phyloP scores from a whole-genome alignment of 163 green algal species.

The Prototheca stagnorum region DNA sequence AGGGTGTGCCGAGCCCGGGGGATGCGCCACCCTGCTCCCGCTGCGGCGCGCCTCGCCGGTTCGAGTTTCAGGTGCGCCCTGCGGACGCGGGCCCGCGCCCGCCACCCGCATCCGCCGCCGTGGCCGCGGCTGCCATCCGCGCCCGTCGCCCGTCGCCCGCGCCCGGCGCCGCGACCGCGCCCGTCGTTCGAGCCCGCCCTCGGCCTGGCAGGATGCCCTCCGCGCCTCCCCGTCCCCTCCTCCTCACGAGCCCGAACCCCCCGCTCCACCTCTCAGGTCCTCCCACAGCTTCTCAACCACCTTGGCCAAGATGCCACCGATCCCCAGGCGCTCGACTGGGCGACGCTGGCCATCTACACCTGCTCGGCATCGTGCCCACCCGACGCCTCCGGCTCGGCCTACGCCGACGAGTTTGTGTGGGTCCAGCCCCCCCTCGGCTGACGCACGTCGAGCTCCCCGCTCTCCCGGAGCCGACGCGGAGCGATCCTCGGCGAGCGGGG shows the following conservation, averaged over 20 bases:
- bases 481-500: no score
- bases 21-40: conserved; percentile 44
- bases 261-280: conserved; percentile 31
- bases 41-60: conserved; percentile 39
- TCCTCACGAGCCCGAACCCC: not conserved
- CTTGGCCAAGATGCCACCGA: conserved; percentile 41
- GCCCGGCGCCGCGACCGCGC: no score
- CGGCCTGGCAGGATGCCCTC: no score
- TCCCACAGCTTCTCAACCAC: conserved; percentile 67
- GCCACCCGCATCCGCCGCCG: no score
- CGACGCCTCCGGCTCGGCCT: not conserved
- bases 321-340: conserved; percentile 43
- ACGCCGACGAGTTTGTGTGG: conserved; percentile 1
- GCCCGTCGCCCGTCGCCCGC: no score
- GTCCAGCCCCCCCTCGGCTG: not conserved
- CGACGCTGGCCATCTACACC: conserved; percentile 54
- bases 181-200: no score
- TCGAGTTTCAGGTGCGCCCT: conserved; percentile 62
- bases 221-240: not conserved
- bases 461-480: no score
- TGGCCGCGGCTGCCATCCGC: no score
- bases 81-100: not conserved
- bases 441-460: not conserved
- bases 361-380: conserved; percentile 36
- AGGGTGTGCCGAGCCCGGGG: conserved; percentile 6